A percentile compares a stretch with the other conserved stretches of the same genome.
Evolutionary conservation across 2,329 filamentous ascomycete genomes (phyloP).

Genomic region (Lasiodiplodia sp.): DNA sequence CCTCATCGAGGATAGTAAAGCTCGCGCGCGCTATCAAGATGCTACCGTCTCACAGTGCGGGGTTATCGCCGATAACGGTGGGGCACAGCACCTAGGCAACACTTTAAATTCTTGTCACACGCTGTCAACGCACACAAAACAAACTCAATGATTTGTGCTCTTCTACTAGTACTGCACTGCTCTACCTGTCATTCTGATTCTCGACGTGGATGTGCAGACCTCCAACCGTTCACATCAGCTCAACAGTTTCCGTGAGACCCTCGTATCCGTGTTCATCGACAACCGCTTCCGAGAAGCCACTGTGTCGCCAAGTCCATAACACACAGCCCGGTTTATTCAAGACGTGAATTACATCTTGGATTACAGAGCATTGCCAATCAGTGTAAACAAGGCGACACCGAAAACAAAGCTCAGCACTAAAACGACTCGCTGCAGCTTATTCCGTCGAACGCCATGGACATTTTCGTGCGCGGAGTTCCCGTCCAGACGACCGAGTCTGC

Average conservation of each 20-base stretch:
- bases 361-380: no score
- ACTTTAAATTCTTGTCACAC: not conserved
- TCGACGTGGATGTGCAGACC: no score
- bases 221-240: not conserved
- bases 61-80: no score
- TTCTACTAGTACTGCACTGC: not conserved
- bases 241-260: no score
- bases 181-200: no score
- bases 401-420: no score
- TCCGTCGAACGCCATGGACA: conserved; percentile 50
- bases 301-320: no score
- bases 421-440: no score
- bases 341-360: no score
- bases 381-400: no score
- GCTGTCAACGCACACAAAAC: not conserved
- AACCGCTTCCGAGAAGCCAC: not conserved
- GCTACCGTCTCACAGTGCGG: not conserved
- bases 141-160: not conserved
- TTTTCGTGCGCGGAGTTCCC: conserved; percentile 55
- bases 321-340: no score
- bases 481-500: conserved; percentile 50
- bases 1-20: not conserved
- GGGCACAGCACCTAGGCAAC: not conserved
- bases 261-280: no score
- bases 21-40: not conserved